Conservation (phyloP, 1,139 yeast genomes). For the Pichia sp. region DNA sequence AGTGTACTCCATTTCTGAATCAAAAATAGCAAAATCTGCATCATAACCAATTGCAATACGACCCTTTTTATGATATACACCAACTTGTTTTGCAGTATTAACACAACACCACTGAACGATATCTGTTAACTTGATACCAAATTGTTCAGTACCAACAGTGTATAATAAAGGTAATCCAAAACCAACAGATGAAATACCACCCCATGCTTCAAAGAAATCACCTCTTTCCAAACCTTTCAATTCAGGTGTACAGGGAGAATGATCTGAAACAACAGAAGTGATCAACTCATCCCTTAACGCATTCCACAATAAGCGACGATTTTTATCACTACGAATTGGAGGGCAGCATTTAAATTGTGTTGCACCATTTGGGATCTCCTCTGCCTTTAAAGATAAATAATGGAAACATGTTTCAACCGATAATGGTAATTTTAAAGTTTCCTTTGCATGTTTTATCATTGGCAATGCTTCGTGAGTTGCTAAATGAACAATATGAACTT, state of each 20-base stretch:
- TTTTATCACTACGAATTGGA: conserved; percentile 72
- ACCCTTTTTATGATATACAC: conserved; percentile 69
- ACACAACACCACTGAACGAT: conserved; percentile 72
- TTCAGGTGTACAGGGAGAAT: conserved; percentile 93
- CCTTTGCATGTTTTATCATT: conserved; percentile 56
- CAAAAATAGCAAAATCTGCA: conserved; percentile 82
- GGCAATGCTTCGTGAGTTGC: conserved; percentile 83
- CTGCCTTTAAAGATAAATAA: conserved; percentile 72
- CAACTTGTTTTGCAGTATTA: conserved; percentile 83
- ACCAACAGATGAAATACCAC: conserved; percentile 93
- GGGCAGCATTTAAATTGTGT: conserved; percentile 94
- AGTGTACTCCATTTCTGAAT: conserved; percentile 49
- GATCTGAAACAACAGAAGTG: conserved; percentile 89
- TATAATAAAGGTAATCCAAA: conserved; percentile 75
- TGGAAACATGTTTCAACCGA: conserved; percentile 94
- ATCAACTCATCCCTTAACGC: conserved; percentile 62
- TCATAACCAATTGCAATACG: conserved; percentile 64
- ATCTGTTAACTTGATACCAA: conserved; percentile 49
- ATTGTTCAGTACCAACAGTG: conserved; percentile 59
- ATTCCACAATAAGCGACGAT: conserved; percentile 67
- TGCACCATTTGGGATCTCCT: conserved; percentile 62
- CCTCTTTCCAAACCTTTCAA: conserved; percentile 76
- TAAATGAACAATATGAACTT: conserved; percentile 82
- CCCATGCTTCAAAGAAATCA: conserved; percentile 92
- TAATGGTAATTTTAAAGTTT: conserved; percentile 45